Base-by-base conservation (phyloP, 2,329 filamentous ascomycete genomes). In the Pseudocercospora pini-densiflorae region DNA sequence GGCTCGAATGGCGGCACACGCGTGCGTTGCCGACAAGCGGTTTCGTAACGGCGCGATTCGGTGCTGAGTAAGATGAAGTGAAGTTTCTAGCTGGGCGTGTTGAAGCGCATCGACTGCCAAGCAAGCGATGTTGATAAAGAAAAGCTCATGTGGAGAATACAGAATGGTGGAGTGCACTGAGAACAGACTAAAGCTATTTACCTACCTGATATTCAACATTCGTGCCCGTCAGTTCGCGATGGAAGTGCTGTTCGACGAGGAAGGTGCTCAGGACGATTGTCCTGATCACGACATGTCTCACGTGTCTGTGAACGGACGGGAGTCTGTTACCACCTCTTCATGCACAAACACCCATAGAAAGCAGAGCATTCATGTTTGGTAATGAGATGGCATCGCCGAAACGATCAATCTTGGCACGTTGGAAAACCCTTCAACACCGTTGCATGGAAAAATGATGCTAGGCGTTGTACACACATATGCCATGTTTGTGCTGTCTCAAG, bases 401-500 rank as follows among this genome's bases (percentile, higher is more conserved):
- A 67, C 54, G 57, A 61, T 76, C 80, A 79, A 82, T 90, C 82
- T 90, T 82, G 88, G 88, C 88, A 89, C 86, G 87, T 82, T 76
- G 71, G 76, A 83, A 81, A 71, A 84, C 89, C 88, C 87, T 90
- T 89, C 87, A 89, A 86, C 84, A 81, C 82, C 83, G 83, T 83
- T 73, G 83, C 86, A 88, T 87, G 79, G 19, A 83, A 43, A 76
- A 69, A 83, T 78, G 63, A 63, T 80, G 82, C 82, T 79, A 83
- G 85, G 83, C 82, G 87, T 87, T 89, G 88, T 90, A 90, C 88
- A 90, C 88, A 90, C 87, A 86, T 85, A 89, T 89, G 88, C 88
- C 80, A 71, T 80, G 68, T 74, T 33, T 24, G 27, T 47, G 2
- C 24, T 45, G 36, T 61, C 47, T 14, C 21, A 27, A 16, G 58